Percentiles rank a stretch among this genome's conserved stretches.
Evolutionary conservation across 495 filamentous ascomycete genomes (phyloP).

Genomic region (Xylaria venustula): DNA sequence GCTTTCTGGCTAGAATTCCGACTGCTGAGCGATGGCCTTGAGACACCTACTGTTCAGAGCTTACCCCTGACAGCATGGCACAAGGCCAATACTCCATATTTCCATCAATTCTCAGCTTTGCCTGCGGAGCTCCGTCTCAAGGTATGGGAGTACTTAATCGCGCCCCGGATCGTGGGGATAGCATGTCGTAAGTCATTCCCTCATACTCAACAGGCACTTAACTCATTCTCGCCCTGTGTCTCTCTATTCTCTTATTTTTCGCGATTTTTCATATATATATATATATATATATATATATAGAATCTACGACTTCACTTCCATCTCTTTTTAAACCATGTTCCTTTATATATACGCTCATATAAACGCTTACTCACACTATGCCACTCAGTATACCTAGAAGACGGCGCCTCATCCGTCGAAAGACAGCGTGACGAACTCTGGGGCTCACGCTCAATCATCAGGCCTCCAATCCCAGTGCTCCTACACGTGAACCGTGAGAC

Average conservation of each 20-base stretch:
- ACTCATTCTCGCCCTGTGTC: background rate
- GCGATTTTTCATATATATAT: too few species aligned
- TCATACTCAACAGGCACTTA: background rate
- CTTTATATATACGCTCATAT: too few species aligned
- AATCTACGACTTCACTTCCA: too few species aligned
- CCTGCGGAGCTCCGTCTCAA: slow-evolving; percentile 47
- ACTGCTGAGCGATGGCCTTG: slow-evolving; percentile 35
- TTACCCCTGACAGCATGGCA: slow-evolving; percentile 16
- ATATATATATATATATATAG: too few species aligned
- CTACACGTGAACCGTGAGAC: slow-evolving; percentile 41
- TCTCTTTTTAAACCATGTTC: too few species aligned
- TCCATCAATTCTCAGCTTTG: slow-evolving; percentile 37
- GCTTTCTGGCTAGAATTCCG: slow-evolving; percentile 40
- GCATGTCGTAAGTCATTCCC: slow-evolving; percentile 24
- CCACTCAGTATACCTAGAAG: background rate
- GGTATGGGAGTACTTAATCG: slow-evolving; percentile 43
- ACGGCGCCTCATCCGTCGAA: background rate
- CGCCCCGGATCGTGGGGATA: slow-evolving; percentile 35
- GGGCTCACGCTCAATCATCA: slow-evolving; percentile 1
- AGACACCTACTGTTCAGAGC: slow-evolving; percentile 14
- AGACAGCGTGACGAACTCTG: background rate
- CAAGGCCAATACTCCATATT: slow-evolving; percentile 17
- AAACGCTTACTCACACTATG: background rate
- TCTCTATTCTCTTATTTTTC: background rate
- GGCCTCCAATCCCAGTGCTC: slow-evolving; percentile 32